A percentile compares a stretch with the other conserved stretches of the same genome.
phyloP scores from a whole-genome alignment of 2,329 filamentous ascomycete genomes.

The Epichloe sibirici region DNA sequence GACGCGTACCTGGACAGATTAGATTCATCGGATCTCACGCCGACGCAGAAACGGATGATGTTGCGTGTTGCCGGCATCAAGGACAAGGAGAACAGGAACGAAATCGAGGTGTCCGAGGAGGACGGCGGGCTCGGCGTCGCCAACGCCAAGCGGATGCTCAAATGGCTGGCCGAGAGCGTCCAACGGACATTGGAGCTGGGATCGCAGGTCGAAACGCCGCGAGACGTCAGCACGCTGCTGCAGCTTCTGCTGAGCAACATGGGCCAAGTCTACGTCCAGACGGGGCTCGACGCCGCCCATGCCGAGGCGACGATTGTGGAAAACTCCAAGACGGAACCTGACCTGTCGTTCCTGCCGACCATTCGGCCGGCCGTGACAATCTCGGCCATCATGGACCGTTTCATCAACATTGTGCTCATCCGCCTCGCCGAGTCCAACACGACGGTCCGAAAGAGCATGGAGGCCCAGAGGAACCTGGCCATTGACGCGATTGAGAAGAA shows the following conservation, averaged over 20 bases:
- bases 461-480: constrained; percentile 63
- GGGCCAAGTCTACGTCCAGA: constrained; percentile 69
- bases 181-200: constrained; percentile 85
- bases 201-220: constrained; percentile 76
- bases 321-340: constrained; percentile 69
- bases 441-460: constrained; percentile 80
- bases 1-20: constrained; percentile 85
- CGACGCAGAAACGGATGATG: constrained; percentile 83
- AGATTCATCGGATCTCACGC: constrained; percentile 76
- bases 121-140: constrained; percentile 72
- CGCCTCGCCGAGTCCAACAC: constrained; percentile 82
- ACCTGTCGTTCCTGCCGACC: constrained; percentile 69
- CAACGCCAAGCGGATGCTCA: constrained; percentile 96
- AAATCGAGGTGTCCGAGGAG: constrained; percentile 82
- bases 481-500: constrained; percentile 76
- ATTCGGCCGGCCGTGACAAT: constrained; percentile 77
- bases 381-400: constrained; percentile 85
- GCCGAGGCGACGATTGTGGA: constrained; percentile 70
- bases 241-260: constrained; percentile 76
- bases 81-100: constrained; percentile 62
- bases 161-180: constrained; percentile 92
- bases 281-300: constrained; percentile 53
- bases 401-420: constrained; percentile 80
- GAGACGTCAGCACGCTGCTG: constrained; percentile 78
- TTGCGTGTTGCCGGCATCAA: constrained; percentile 78